Base-by-base conservation (phyloP, 2,329 filamentous ascomycete species). In the Saccharata proteae region DNA sequence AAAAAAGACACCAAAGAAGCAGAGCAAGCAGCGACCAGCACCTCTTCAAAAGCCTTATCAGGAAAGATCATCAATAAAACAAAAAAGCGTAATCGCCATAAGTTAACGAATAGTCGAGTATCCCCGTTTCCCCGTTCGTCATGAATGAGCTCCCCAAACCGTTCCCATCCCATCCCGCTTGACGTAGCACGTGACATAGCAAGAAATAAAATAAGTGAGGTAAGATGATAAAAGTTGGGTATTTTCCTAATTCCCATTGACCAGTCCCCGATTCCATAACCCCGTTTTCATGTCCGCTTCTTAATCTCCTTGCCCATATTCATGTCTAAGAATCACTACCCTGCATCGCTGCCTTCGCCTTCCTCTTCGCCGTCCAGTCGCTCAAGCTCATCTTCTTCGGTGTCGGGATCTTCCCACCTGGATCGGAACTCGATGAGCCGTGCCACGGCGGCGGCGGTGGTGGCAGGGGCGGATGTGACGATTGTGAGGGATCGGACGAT, bases 361-460 rank as follows among this genome's bases (percentile, higher is more conserved):
- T 35, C 18, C 33, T 14, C 20, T 35, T 35, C 10, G 27, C 28
- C 10, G 33, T 35, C 33, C 33, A 35, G 26, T 35, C 33, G 22
- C 33, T 35, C 4, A 35, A 18, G 18, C 33, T 35, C 33, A 35
- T 35, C 22, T 35, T 35, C 8, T 22, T 28, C 11, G 14, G 25
- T 21, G n/a, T 26, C 24, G 6, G 14, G 8, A n/a, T 8, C n/a
- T 22, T n/a, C 8, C n/a, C 20, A n/a, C 8, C 20, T 22, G 20
- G n/a, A 26, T 16, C 23, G n/a, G n/a, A n/a, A n/a, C 16, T 33
- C 29, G 4, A 14, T 19, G n/a, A 41, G 39, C 6, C 40, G 37
- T 16, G 39, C 47, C 44, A 52, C 26, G 50, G 50, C 13, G 52
- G 51, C 8, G 52, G 46, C 11, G 48, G 49, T 13, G 52, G 49